A percentile compares a stretch with the other conserved stretches of the same genome.
Evolutionary conservation across 257 asterid species (phyloP).

Genomic region (Phtheirospermum japonicum): DNA sequence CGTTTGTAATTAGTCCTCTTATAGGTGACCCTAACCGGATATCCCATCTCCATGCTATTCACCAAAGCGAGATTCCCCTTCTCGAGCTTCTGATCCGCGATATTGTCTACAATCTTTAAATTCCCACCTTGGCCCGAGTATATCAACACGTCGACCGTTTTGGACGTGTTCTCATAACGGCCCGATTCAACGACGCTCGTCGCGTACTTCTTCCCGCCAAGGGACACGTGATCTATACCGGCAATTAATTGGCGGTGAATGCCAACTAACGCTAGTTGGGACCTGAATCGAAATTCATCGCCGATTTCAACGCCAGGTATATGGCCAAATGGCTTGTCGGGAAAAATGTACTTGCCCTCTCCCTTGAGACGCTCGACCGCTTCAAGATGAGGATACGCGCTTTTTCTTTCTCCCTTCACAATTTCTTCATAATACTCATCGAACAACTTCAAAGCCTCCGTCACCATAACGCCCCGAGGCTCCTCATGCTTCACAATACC

Average conservation of each 20-base stretch:
- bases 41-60: slow-evolving; percentile 45
- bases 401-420: slow-evolving; percentile 29
- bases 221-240: slow-evolving; percentile 51
- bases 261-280: slow-evolving; percentile 61
- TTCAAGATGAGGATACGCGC: background rate
- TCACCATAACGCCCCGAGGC: slow-evolving; percentile 30
- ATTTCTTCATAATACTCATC: slow-evolving; percentile 40
- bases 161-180: slow-evolving; percentile 42
- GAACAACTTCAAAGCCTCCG: slow-evolving; percentile 50
- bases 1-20: slow-evolving; percentile 35
- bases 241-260: slow-evolving; percentile 42
- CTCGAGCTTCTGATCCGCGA: slow-evolving; percentile 61
- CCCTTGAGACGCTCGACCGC: slow-evolving; percentile 26
- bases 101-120: slow-evolving; percentile 25
- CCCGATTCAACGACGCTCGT: slow-evolving; percentile 72
- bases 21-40: slow-evolving; percentile 64
- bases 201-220: slow-evolving; percentile 41
- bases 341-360: slow-evolving; percentile 16
- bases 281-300: slow-evolving; percentile 61
- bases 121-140: slow-evolving; percentile 80
- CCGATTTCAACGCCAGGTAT: slow-evolving; percentile 72
- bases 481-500: slow-evolving; percentile 22
- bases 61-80: slow-evolving; percentile 67
- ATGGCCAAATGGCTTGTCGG: slow-evolving; percentile 43
- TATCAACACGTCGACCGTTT: slow-evolving; percentile 37